Conservation (phyloP, 2,329 filamentous ascomycete genomes). For the Epichloe hybrida region DNA sequence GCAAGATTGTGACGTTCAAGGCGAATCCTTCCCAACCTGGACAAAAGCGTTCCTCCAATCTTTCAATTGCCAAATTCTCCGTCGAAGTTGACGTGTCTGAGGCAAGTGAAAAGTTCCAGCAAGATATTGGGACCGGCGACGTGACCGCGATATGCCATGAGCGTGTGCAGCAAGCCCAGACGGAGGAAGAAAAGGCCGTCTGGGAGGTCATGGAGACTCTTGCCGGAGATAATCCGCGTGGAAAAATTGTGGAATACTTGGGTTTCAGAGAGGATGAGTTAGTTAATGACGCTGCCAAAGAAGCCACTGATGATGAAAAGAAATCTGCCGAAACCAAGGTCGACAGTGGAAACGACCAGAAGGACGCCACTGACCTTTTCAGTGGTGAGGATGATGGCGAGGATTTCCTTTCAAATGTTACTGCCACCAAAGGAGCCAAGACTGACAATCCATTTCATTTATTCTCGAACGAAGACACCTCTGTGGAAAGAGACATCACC, state of each 20-base stretch:
- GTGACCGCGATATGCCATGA: slow-evolving; percentile 66
- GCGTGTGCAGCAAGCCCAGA: slow-evolving; percentile 60
- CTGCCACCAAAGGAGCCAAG: slow-evolving; percentile 80
- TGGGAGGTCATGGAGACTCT: slow-evolving; percentile 91
- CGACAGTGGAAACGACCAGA: slow-evolving; percentile 31
- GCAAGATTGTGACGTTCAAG: slow-evolving; percentile 71
- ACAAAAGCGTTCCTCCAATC: slow-evolving; percentile 56
- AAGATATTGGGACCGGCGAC: slow-evolving; percentile 64
- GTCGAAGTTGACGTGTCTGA: slow-evolving; percentile 75
- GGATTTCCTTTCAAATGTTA: slow-evolving; percentile 73
- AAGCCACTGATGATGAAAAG: slow-evolving; percentile 12
- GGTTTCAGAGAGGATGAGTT: slow-evolving; percentile 61
- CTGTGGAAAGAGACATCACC: slow-evolving; percentile 76
- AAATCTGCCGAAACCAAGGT: slow-evolving; percentile 18
- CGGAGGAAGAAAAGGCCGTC: slow-evolving; percentile 86
- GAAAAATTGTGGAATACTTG: slow-evolving; percentile 75
- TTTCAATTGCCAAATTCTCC: slow-evolving; percentile 77
- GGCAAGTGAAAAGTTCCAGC: slow-evolving; percentile 77
- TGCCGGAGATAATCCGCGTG: slow-evolving; percentile 71
- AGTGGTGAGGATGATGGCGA: slow-evolving; percentile 53
- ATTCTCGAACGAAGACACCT: slow-evolving; percentile 69
- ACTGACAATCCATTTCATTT: slow-evolving; percentile 91
- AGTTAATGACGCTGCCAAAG: slow-evolving; percentile 32
- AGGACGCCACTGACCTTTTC: slow-evolving; percentile 67
- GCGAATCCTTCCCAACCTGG: slow-evolving; percentile 43